Evolutionary conservation across 1,139 yeast species (phyloP), one percentile per base, ranked within the genome.

Genomic region (Arxiozyma heterogenica): DNA sequence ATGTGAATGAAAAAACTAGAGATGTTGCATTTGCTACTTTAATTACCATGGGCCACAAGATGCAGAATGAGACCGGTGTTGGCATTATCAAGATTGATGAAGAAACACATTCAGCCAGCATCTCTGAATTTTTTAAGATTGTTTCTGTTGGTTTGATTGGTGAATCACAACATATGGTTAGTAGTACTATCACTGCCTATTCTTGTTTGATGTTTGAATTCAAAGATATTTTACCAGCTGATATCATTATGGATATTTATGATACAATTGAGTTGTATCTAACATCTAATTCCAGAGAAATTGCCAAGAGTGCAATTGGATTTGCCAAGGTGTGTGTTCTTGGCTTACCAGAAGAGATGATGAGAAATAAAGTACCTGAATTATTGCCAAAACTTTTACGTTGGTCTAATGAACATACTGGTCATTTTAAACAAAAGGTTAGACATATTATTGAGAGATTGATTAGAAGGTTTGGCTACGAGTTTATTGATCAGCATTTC

Each of bases 121-220:
- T 93, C 57, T 79, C 83, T 49, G 97, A 90, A 71, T 90, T 77
- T 67, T 88, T 93, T 73, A 89, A 95, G 41, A 89, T 93, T 86
- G 86, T 93, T 25, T 83, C 94, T 71, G 98, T 97, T 49, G 99
- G 98, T 73, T 77, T 94, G 61, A 96, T 95, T 42, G 97, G 96
- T 53, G 84, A 86, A 62, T 80, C 94, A 45, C 93, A 95, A 39
- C 96, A 91, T 70, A 91, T 91, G 96, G 86, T 93, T 50, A 87
- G 96, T 64, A 97, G 98, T 20, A 85, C 98, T 18, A 83, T 94
- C 60, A 89, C 96, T 9, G 95, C 96, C 0, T 76, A 93, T 54
- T 84, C 96, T 46, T 84, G 97, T 66, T 75, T 91, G 53, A 78
- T 93, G 47, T 93, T 83, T 69, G 98, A 93, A 71, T 94, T 89